phyloP scores from a whole-genome alignment of 345 rosid species.

The Hibiscus mutabilis region DNA sequence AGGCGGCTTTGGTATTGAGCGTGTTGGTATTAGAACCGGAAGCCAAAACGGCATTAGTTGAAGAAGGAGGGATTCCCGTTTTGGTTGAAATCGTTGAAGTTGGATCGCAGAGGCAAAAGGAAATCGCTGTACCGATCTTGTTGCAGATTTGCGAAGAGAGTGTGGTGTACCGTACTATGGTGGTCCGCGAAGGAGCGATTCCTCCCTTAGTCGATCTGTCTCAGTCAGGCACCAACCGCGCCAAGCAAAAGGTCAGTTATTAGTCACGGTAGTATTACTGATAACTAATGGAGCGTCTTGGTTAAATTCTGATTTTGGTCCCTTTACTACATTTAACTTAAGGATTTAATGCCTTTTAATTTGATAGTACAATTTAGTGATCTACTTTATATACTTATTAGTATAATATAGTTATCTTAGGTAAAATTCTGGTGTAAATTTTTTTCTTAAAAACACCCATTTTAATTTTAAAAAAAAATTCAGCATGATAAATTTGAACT shows the following conservation, averaged over 20 bases:
- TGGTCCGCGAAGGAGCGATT: slow-evolving; percentile 89
- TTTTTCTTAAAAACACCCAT: no score
- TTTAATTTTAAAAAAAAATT: no score
- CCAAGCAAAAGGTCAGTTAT: slow-evolving; percentile 60
- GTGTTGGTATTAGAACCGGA: slow-evolving; percentile 49
- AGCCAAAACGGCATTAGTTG: slow-evolving; percentile 63
- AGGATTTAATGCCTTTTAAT: no score
- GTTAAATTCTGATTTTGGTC: no score
- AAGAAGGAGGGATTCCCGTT: slow-evolving; percentile 18
- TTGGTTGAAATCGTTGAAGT: slow-evolving; percentile 79
- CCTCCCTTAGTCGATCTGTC: slow-evolving; percentile 77
- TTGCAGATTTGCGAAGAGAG: slow-evolving; percentile 67
- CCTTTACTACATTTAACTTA: no score
- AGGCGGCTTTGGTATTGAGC: slow-evolving; percentile 66
- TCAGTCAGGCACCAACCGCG: slow-evolving; percentile 80
- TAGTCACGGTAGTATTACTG: not conserved
- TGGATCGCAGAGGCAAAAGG: slow-evolving; percentile 84
- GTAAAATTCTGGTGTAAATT: no score
- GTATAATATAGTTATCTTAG: no score
- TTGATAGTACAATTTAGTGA: no score
- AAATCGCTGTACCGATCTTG: slow-evolving; percentile 59
- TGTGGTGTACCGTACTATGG: slow-evolving; percentile 53
- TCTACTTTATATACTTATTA: no score
- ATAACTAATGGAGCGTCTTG: not conserved
- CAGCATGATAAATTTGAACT: no score